phyloP scores from a whole-genome alignment of 148 eudicot genomes.

The Pouteria glomerata region DNA sequence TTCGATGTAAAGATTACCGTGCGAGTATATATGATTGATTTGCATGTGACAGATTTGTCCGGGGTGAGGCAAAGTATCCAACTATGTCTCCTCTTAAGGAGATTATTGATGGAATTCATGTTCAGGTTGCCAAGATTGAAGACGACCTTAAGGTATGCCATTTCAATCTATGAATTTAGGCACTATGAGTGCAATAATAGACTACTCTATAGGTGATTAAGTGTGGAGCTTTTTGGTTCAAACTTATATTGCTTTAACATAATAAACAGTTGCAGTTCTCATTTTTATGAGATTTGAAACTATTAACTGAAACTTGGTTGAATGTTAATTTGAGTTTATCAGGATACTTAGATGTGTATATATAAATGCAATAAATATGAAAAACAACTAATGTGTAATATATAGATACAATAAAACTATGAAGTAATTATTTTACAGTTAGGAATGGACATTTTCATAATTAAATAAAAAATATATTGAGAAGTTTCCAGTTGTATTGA shows the following conservation, averaged over 20 bases:
- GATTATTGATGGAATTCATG: constrained; percentile 73
- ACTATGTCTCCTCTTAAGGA: constrained; percentile 89
- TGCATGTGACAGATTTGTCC: constrained; percentile 54
- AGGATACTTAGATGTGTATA: neutral
- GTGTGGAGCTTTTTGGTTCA: neutral
- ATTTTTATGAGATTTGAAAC: neutral
- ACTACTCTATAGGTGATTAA: neutral
- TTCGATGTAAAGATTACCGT: neutral
- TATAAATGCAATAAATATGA: no score
- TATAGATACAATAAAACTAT: neutral
- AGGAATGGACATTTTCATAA: neutral
- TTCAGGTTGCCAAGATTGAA: constrained; percentile 81
- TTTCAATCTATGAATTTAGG: neutral
- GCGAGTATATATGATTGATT: neutral
- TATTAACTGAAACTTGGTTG: neutral
- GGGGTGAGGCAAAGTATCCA: constrained; percentile 98
- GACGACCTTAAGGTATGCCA: constrained; percentile 88
- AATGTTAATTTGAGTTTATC: neutral
- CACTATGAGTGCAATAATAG: neutral
- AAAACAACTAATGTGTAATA: neutral
- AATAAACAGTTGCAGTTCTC: neutral
- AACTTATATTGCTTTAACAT: neutral
- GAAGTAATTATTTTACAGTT: neutral
- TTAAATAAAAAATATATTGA: neutral
- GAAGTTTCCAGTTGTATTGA: neutral